Percentiles rank a stretch among this genome's conserved stretches.
Conservation (phyloP, 1,284 basidiomycete species). For the Paramarasmius palmivorus region DNA sequence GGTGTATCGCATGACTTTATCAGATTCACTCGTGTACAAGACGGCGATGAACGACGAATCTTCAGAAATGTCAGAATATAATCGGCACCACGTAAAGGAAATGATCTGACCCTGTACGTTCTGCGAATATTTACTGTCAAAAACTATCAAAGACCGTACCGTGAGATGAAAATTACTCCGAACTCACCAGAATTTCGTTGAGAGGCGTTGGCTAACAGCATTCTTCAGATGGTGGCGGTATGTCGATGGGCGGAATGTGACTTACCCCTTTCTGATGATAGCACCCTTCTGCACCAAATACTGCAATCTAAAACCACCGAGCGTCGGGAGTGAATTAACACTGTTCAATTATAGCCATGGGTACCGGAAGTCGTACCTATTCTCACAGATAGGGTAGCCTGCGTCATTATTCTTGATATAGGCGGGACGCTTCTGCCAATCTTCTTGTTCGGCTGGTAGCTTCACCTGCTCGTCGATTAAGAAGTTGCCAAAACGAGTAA, state of each 20-base stretch:
- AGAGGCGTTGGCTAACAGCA: conserved; percentile 62
- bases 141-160: conserved; percentile 19
- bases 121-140: conserved; percentile 72
- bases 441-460: conserved; percentile 77
- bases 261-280: conserved; percentile 78
- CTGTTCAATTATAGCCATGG: conserved; percentile 16
- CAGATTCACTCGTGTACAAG: conserved; percentile 72
- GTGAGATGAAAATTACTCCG: conserved; percentile 15
- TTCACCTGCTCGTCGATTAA: conserved; percentile 57
- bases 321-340: conserved; percentile 26
- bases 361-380: conserved; percentile 50
- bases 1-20: conserved; percentile 75
- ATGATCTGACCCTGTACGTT: conserved; percentile 51
- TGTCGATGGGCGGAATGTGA: conserved; percentile 20
- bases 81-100: conserved; percentile 12
- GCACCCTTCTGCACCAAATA: conserved; percentile 83
- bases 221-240: conserved; percentile 17
- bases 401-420: conserved; percentile 78
- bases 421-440: conserved; percentile 77
- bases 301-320: conserved; percentile 56
- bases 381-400: conserved; percentile 76
- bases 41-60: conserved; percentile 78
- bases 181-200: conserved; percentile 75
- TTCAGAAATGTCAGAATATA: conserved; percentile 24
- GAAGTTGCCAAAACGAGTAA: conserved; percentile 2